Base-by-base conservation (phyloP, 23 red algal species). In the Chondrus crispus region DNA sequence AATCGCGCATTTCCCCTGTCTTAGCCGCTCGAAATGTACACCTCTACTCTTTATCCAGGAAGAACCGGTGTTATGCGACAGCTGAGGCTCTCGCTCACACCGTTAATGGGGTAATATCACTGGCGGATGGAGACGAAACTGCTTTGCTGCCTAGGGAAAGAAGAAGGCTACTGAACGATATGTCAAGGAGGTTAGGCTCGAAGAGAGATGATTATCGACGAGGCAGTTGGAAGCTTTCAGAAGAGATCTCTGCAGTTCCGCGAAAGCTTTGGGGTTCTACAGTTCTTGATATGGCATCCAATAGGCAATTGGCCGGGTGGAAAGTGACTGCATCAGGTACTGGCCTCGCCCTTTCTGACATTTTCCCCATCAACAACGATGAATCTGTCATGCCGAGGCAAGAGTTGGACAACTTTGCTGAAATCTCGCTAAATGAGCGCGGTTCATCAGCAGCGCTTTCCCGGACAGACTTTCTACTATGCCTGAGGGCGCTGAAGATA, bases 241-340 rank as follows among this genome's bases (percentile, higher is more conserved):
- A 54, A 2, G 74, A 53, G 36, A 80, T 80, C 10, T 20, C 10
- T 32, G 74, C 74, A 5, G 46, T 80, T 3, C 74, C 74, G 1
- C 16, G 9, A 3, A 22, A 29, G 5, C 26, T 80, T 2, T 80
- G 74, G 74, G 36, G 46, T 5, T 10, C 74, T 2, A 37, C 57
- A 5, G 30, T 80, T 53, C 46, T 80, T 29, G 74, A 80, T 46
- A 80, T 80, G 74, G 44, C 74, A 28, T 80, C 74, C 40, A 32
- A 80, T 7, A 50, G 38, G 42, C 74, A 80, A 29, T 5, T 80
- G 5, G 42, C 46, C 19, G 51, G 26, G 18, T 53, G 42, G 42
- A 50, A 28, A 53, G 46, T 80, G 51, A 30, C 74, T 3, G 46
- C 46, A 3, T n/a, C 74, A 53, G 74, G 4, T n/a, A 50, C 36